Conservation (phyloP, 495 filamentous ascomycete species). For the Jackrogersella multiformis region DNA sequence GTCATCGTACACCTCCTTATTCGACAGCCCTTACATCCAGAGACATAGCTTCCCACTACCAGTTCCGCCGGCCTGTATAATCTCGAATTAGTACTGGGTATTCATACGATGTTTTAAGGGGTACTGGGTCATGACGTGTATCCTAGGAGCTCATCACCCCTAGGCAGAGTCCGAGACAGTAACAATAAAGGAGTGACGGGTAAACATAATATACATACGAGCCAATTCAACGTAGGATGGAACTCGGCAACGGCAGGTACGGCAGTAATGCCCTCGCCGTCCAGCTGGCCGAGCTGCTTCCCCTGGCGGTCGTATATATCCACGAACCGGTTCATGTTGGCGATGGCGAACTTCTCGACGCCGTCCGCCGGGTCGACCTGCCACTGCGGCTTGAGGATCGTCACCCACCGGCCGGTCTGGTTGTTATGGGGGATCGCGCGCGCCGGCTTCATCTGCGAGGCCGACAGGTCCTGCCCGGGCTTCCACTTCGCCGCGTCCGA, state of each 20-base stretch:
- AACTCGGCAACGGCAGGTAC: constrained; percentile 94
- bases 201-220: constrained; percentile 55
- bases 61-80: constrained; percentile 70
- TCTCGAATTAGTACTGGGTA: constrained; percentile 7
- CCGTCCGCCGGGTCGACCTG: constrained; percentile 78
- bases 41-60: constrained; percentile 92
- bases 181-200: not conserved
- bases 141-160: not conserved
- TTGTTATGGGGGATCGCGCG: constrained; percentile 86
- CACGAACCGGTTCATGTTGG: constrained; percentile 97
- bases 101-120: not conserved
- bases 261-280: constrained; percentile 87
- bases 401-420: constrained; percentile 84
- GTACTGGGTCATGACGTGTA: not conserved
- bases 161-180: not conserved
- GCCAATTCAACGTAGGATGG: constrained; percentile 88
- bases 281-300: constrained; percentile 89
- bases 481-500: constrained; percentile 71
- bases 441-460: constrained; percentile 72
- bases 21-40: constrained; percentile 71
- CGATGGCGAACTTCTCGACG: constrained; percentile 87
- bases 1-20: not conserved
- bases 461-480: constrained; percentile 64
- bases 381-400: constrained; percentile 92
- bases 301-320: constrained; percentile 84